A percentile compares a stretch with the other conserved stretches of the same genome.
Evolutionary conservation across 176 grass and related monocot genomes (phyloP).

Genomic region (Rhipidocladum racemiflorum): DNA sequence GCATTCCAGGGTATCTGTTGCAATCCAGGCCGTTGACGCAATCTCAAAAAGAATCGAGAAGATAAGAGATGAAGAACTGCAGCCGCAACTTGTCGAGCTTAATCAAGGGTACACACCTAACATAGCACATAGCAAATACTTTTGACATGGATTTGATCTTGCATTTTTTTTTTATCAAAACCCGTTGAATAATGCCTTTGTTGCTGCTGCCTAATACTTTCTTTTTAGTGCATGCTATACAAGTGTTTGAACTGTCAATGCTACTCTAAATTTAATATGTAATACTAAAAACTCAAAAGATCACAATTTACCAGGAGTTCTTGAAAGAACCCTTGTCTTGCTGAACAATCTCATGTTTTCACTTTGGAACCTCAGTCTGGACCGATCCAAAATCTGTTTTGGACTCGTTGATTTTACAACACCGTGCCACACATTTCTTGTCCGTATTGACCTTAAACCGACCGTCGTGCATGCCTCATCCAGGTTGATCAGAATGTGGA

Average conservation of each 20-base stretch:
- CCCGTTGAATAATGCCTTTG: neutral
- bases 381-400: neutral
- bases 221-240: neutral
- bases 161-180: neutral
- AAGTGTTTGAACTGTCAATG: neutral
- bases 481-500: constrained; percentile 98
- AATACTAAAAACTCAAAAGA: constrained; percentile 12
- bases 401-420: neutral
- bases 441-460: neutral
- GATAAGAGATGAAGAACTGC: constrained; percentile 90
- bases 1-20: constrained; percentile 79
- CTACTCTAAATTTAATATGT: neutral
- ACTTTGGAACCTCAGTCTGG: constrained; percentile 1
- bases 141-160: neutral
- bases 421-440: neutral
- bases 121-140: neutral
- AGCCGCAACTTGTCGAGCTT: constrained; percentile 81
- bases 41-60: constrained; percentile 98
- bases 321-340: constrained; percentile 3
- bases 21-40: constrained; percentile 85
- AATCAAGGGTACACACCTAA: constrained; percentile 75
- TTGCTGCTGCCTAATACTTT: neutral
- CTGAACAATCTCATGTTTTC: constrained; percentile 3
- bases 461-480: neutral
- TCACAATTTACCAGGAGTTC: neutral